Percentiles rank a stretch among this genome's conserved stretches.
Conservation (phyloP, 805 yeast genomes). For the Yarrowia sp. region DNA sequence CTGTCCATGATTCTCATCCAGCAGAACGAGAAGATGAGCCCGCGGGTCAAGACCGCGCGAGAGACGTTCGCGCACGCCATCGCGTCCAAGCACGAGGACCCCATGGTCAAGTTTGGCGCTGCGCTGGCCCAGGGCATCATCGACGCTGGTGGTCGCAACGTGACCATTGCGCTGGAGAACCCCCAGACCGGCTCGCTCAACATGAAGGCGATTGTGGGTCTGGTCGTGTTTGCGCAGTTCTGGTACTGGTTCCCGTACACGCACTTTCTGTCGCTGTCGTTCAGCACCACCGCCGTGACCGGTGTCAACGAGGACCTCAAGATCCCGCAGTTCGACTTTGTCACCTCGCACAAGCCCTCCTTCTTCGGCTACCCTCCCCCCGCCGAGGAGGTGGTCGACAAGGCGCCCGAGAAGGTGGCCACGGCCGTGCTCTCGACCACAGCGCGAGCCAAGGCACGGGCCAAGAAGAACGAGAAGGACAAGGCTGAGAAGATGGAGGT, state of each 20-base stretch:
- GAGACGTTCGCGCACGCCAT: constrained; percentile 74
- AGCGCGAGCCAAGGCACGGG: constrained; percentile 89
- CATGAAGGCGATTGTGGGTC: constrained; percentile 86
- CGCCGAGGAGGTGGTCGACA: constrained; percentile 71
- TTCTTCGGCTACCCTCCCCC: constrained; percentile 88
- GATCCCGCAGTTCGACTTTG: constrained; percentile 77
- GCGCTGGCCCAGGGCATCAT: constrained; percentile 95
- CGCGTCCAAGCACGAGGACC: constrained; percentile 88
- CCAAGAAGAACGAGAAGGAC: constrained; percentile 51
- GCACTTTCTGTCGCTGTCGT: constrained; percentile 87
- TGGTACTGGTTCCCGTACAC: constrained; percentile 99
- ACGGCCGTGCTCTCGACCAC: constrained; percentile 95
- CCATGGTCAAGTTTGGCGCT: constrained; percentile 96
- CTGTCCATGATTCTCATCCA: constrained; percentile 84
- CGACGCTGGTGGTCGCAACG: constrained; percentile 98
- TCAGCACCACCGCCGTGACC: constrained; percentile 85
- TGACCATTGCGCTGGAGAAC: constrained; percentile 83
- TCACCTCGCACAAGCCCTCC: constrained; percentile 77
- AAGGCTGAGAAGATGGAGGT: constrained; percentile 30
- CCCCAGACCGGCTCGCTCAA: constrained; percentile 83
- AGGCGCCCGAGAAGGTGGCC: constrained; percentile 82
- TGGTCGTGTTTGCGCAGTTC: constrained; percentile 83
- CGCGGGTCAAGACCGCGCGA: constrained; percentile 75
- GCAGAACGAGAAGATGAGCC: constrained; percentile 77
- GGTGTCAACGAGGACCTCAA: constrained; percentile 84